A percentile compares a stretch with the other conserved stretches of the same genome.
Conservation (phyloP, 2,329 filamentous ascomycete genomes). For the Aspergillus hiratsukae region DNA sequence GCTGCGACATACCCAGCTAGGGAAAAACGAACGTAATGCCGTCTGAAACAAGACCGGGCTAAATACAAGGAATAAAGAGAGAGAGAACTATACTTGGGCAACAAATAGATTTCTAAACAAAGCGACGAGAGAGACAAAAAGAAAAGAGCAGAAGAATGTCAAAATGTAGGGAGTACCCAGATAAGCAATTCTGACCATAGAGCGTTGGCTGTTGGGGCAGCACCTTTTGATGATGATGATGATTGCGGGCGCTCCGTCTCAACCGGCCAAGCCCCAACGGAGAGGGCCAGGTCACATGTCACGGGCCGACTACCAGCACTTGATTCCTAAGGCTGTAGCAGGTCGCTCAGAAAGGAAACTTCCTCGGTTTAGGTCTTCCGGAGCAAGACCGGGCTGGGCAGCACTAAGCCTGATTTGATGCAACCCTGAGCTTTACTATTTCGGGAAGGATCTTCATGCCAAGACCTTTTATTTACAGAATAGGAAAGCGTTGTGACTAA, state of each 20-base stretch:
- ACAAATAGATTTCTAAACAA: conserved; percentile 2
- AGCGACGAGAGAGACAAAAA: conserved; percentile 4
- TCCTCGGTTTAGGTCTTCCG: conserved; percentile 1
- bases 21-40: conserved; percentile 9
- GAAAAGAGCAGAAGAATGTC: neutral
- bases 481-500: neutral
- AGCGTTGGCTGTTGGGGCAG: conserved; percentile 4
- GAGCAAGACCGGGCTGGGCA: neutral
- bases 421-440: neutral
- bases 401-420: neutral
- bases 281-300: neutral
- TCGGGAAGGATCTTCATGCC: neutral
- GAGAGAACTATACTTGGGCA: neutral
- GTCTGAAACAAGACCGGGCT: conserved; percentile 1
- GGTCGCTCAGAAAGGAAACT: neutral
- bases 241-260: neutral
- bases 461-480: neutral
- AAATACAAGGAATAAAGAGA: neutral
- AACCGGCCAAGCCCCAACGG: conserved; percentile 1
- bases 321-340: neutral
- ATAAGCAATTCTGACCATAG: neutral
- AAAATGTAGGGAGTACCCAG: neutral
- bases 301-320: too few relatives aligned
- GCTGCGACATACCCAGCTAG: conserved; percentile 11
- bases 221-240: neutral